These are phyloP conservation scores for Vigna hirtella DNA, from an alignment of 306 rosid species.

Conservation along the genomic window DNA sequence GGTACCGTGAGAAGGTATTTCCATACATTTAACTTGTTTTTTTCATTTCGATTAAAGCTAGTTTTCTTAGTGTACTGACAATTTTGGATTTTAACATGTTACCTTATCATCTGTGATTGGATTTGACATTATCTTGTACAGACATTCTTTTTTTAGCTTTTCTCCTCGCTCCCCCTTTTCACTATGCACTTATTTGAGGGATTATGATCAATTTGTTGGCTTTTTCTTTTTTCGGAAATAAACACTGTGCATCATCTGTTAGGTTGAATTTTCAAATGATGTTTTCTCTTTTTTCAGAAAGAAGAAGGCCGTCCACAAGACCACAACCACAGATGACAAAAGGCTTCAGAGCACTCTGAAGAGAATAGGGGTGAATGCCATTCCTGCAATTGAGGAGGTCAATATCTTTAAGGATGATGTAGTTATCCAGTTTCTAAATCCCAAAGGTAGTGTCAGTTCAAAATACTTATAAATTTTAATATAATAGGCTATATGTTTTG, in stretches of 20 bases:
- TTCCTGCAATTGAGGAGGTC: constrained; percentile 96
- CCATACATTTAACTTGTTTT: neutral
- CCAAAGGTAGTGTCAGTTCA: constrained; percentile 66
- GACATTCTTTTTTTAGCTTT: neutral
- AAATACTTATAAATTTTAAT: neutral
- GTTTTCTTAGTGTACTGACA: neutral
- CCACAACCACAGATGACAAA: constrained; percentile 93
- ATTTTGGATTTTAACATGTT: neutral
- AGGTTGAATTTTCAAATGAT: neutral
- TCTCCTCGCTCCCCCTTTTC: neutral
- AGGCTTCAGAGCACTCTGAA: constrained; percentile 97
- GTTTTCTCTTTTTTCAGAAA: constrained; percentile 57
- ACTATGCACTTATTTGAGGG: neutral
- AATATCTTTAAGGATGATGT: constrained; percentile 95
- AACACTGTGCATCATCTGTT: neutral
- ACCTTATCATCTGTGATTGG: neutral
- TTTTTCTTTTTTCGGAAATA: neutral
- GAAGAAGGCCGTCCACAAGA: constrained; percentile 99
- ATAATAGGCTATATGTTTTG: neutral
- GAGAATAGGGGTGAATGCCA: constrained; percentile 97
- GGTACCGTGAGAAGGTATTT: constrained; percentile 90
- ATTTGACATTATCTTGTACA: neutral
- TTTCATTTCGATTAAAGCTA: neutral
- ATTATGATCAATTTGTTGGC: neutral
- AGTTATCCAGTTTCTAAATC: constrained; percentile 89